These are phyloP conservation scores for Globisporangium canariense DNA, from an alignment of 352 stramenopile genomes.

Conservation along the genomic window DNA sequence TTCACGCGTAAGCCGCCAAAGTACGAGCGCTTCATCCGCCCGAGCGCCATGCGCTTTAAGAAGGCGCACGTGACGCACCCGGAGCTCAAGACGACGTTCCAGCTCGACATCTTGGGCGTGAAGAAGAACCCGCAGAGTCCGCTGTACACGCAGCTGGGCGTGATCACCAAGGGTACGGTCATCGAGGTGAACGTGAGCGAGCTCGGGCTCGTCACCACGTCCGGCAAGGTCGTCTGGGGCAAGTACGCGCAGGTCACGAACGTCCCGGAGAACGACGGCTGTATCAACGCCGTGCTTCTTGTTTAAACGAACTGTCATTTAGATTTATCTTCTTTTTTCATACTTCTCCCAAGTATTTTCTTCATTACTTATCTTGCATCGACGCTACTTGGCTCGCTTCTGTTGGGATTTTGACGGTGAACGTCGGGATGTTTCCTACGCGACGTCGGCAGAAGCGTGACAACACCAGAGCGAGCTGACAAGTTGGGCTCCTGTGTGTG, in stretches of 20 bases:
- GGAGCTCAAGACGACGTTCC: conserved; percentile 99
- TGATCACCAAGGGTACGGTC: conserved; percentile 99
- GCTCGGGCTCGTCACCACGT: conserved; percentile 98
- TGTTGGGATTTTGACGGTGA: no score
- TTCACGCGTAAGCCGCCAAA: conserved; percentile 99
- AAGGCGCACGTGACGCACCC: conserved; percentile 99
- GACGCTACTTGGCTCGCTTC: not conserved
- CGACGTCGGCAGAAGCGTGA: no score
- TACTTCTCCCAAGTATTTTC: not conserved
- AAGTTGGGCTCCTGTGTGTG: no score
- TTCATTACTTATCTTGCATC: not conserved
- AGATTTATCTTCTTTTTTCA: conserved; percentile 33
- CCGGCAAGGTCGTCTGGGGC: conserved; percentile 99
- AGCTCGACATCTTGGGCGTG: conserved; percentile 99
- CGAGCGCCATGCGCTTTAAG: conserved; percentile 98
- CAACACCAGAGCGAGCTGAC: no score
- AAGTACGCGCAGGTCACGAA: conserved; percentile 99
- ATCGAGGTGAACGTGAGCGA: conserved; percentile 99
- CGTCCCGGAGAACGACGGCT: conserved; percentile 99
- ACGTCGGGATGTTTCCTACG: no score
- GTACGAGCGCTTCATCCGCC: conserved; percentile 99
- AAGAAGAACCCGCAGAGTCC: conserved; percentile 99
- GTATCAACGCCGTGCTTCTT: conserved; percentile 98
- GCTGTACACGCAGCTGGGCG: conserved; percentile 97
- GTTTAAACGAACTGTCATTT: conserved; percentile 89